These are phyloP conservation scores for Leccinum longicurvipes DNA, from an alignment of 768 basidiomycete genomes.

Conservation along the genomic window DNA sequence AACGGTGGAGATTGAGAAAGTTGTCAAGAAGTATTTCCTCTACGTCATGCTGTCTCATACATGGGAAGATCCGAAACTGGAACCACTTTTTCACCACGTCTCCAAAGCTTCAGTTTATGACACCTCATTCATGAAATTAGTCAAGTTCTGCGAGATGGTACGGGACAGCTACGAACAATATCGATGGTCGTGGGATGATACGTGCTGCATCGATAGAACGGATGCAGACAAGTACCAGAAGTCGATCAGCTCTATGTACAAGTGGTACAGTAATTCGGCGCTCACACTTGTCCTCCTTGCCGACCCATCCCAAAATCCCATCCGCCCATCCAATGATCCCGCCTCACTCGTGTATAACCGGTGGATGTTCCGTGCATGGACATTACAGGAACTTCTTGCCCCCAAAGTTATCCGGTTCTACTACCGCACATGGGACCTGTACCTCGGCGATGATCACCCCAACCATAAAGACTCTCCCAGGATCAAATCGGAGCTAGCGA, in stretches of 20 bases:
- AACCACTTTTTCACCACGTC: background rate
- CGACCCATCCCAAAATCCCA: background rate
- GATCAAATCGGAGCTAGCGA: background rate
- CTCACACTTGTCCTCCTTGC: conserved; percentile 13
- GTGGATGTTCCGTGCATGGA: conserved; percentile 18
- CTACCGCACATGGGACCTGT: conserved; percentile 1
- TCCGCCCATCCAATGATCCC: background rate
- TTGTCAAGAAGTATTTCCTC: background rate
- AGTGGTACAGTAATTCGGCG: conserved; percentile 10
- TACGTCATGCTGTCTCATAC: background rate
- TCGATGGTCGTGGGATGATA: conserved; percentile 12
- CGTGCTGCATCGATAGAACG: conserved; percentile 9
- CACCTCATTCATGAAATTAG: conserved; percentile 5
- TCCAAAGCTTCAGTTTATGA: background rate
- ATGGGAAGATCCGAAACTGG: background rate
- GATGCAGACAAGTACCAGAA: background rate
- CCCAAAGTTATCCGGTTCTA: conserved; percentile 14
- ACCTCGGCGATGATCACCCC: background rate
- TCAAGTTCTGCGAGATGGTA: conserved; percentile 7
- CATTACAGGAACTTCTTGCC: conserved; percentile 13
- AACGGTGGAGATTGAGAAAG: background rate
- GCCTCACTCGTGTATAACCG: conserved; percentile 2
- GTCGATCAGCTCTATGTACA: conserved; percentile 13
- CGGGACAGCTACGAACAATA: background rate
- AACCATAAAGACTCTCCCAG: conserved; percentile 7